Evolutionary conservation across 225 moss, liverwort and hornwort genomes (phyloP), one percentile per base, ranked within the genome.

Genomic region (Physcomitrium patens): DNA sequence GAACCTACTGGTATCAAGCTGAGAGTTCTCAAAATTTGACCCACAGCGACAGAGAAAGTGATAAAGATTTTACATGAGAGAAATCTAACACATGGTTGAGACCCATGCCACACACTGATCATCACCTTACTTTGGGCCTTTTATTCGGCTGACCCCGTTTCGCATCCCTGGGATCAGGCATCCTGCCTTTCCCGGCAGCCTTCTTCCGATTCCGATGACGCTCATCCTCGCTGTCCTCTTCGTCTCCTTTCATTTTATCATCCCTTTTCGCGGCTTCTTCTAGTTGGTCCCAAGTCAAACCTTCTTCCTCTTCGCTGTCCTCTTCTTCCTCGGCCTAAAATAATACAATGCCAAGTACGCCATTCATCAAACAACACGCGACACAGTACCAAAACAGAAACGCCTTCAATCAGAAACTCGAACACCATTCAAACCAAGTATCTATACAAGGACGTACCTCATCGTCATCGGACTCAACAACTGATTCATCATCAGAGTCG

Each of bases 211-310:
- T 88, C 65, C 94, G 77, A 57, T 90, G 86, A 51, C 83, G 80
- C 16, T 99, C 97, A 76, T 99, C 91, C 79, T 99, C 97, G 71
- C 97, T 99, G 79, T 99, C 97, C 70, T 94, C 93, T 55, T 99
- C 97, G 51, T 90, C 94, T 1, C 97, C 97, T 70, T 99, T 94
- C 83, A 94, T 87, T 70, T 81, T 93, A 63, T 99, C 97, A 70
- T 99, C 97, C 53, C 94, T 81, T 70, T 94, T 94, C 37, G 97
- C 93, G 31, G 89, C 89, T 45, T 93, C 97, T 59, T 99, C 97
- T 60, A 99, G 75, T 59, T 99, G 94, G 58, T 99, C 97, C 97
- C 97, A 99, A 18, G 94, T 99, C 84, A 99, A 67, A 20, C 97
- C 97, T 60, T 99, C 97, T 68, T 99, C 97, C 82, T 99, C 97